phyloP scores from a whole-genome alignment of 1,284 basidiomycete genomes.

The Naganishia sp. region DNA sequence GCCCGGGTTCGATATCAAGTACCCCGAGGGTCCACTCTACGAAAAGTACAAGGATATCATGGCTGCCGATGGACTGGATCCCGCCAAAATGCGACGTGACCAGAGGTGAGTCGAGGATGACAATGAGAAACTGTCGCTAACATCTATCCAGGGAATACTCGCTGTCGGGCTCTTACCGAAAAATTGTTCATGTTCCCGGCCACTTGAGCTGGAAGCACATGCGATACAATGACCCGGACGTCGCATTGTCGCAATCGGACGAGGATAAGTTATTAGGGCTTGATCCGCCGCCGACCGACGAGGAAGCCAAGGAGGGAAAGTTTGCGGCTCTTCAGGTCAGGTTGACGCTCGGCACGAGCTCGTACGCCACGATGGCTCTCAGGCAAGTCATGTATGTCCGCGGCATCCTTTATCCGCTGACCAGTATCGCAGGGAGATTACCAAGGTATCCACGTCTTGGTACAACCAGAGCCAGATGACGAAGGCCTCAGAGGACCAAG shows the following conservation, averaged over 20 bases:
- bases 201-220: conserved; percentile 78
- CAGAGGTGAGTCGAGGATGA: conserved; percentile 66
- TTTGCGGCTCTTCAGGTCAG: conserved; percentile 82
- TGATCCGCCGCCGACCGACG: conserved; percentile 63
- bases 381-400: conserved; percentile 49
- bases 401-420: background rate
- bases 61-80: conserved; percentile 79
- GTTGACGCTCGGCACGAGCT: conserved; percentile 76
- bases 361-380: conserved; percentile 94
- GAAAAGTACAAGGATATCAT: conserved; percentile 81
- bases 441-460: conserved; percentile 86
- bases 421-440: conserved; percentile 63
- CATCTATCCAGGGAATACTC: conserved; percentile 74
- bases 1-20: conserved; percentile 87
- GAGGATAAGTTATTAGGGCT: conserved; percentile 85
- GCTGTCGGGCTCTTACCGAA: conserved; percentile 87
- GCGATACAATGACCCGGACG: conserved; percentile 88
- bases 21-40: conserved; percentile 78
- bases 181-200: conserved; percentile 80
- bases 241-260: conserved; percentile 87
- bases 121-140: background rate
- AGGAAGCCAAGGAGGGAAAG: conserved; percentile 60
- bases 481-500: conserved; percentile 74
- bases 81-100: conserved; percentile 78
- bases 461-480: conserved; percentile 82